Evolutionary conservation across 2,329 filamentous ascomycete genomes (phyloP), one percentile per base, ranked within the genome.

Genomic region (Aspergillus fumigatiaffinis): DNA sequence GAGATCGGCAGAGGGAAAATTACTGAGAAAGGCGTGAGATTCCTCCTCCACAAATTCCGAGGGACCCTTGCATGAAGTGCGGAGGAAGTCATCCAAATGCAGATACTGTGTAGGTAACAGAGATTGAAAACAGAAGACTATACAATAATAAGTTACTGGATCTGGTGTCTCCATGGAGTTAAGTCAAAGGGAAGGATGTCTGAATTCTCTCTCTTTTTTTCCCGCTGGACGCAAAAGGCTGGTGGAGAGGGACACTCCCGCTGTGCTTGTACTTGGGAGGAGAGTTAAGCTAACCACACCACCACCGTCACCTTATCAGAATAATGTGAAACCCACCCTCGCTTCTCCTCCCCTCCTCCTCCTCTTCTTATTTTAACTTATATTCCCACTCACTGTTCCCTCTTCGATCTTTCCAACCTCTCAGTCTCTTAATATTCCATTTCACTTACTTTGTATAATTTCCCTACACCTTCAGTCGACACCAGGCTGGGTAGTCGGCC

Each of bases 291-390:
- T 35, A 35, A 17, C 14, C 29, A 32, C 29, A 32, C 32, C 14
- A 35, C 32, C 32, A 17, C 29, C 12, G 4, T 6, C 29, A 32
- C 29, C 29, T 32, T 32, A 35, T 35, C 29, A 14, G 29, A 35
- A 35, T 35, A 35, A 35, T 35, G 29, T 35, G 32, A 35, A 35
- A 35, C 32, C 32, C 32, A 38, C 32, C 32, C 60, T 49, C 47
- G 32, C 50, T 28, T 55, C 55, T 54, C 55, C 51, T 56, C 50
- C 55, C 60, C 59, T 58, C 56, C 57, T 29, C 53, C 58, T 55
- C 55, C 55, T 53, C 20, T 58, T 57, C 55, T 57, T 54, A 25
- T 58, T 58, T 62, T 56, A 52, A 57, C 38, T 50, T 53, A 48
- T 55, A 50, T 28, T 55, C 57, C 58, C 47, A 38, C 32, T 38